A percentile compares a stretch with the other conserved stretches of the same genome.
These are phyloP conservation scores for Papiliotrema terrestris DNA, from an alignment of 1,284 basidiomycete genomes.

Conservation along the genomic window DNA sequence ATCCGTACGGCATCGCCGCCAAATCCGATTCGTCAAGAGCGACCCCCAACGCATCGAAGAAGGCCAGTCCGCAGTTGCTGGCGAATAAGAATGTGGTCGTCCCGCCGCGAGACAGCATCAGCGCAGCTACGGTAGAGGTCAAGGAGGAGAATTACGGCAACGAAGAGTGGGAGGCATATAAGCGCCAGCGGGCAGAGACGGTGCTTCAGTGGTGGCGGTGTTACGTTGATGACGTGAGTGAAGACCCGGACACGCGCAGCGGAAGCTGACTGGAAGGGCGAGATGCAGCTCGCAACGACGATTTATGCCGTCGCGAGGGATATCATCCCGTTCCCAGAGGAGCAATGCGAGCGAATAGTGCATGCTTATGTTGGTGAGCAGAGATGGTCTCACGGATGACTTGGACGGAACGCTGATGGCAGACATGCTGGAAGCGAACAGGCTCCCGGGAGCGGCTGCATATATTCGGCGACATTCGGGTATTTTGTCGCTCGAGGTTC, in stretches of 20 bases:
- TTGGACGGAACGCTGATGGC: neutral
- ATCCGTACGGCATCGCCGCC: constrained; percentile 26
- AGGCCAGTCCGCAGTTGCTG: neutral
- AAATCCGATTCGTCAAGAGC: constrained; percentile 7
- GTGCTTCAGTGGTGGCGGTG: constrained; percentile 38
- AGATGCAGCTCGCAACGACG: constrained; percentile 37
- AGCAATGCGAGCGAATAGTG: constrained; percentile 30
- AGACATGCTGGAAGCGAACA: constrained; percentile 37
- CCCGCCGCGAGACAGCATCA: neutral
- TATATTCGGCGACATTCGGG: constrained; percentile 31
- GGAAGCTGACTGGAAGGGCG: constrained; percentile 25
- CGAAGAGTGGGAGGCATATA: constrained; percentile 18
- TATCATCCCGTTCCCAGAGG: constrained; percentile 26
- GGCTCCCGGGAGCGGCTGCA: constrained; percentile 25
- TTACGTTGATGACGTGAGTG: constrained; percentile 41
- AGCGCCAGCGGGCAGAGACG: constrained; percentile 15
- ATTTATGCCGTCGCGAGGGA: constrained; percentile 27
- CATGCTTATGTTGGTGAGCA: constrained; percentile 41
- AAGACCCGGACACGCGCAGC: neutral
- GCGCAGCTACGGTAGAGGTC: neutral
- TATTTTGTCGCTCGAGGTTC: constrained; percentile 26
- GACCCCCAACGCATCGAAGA: constrained; percentile 14
- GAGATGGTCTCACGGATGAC: neutral
- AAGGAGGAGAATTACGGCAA: neutral
- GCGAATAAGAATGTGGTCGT: neutral